Evolutionary conservation across 129 eudicot genomes (phyloP).

Genomic region (Chrysanthemum makinoi): DNA sequence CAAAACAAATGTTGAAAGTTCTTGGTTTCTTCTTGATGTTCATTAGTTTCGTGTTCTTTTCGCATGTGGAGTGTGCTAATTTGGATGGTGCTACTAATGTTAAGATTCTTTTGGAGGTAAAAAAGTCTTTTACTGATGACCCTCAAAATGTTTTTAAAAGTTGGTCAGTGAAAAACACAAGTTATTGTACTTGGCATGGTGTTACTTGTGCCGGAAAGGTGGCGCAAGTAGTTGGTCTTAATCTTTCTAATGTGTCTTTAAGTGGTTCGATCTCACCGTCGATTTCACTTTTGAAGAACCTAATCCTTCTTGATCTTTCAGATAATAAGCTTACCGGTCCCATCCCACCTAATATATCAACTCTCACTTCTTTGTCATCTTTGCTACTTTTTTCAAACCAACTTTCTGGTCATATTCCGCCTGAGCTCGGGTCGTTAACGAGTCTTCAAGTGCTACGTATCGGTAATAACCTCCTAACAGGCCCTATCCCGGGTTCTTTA

Average conservation of each 20-base stretch:
- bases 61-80: slow-evolving; percentile 19
- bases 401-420: slow-evolving; percentile 78
- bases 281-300: slow-evolving; percentile 53
- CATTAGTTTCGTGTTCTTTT: background rate
- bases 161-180: slow-evolving; percentile 60
- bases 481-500: slow-evolving; percentile 57
- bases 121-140: slow-evolving; percentile 52
- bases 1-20: slow-evolving; percentile 13
- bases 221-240: slow-evolving; percentile 44
- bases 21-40: slow-evolving; percentile 20
- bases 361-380: slow-evolving; percentile 58
- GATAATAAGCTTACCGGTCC: slow-evolving; percentile 68
- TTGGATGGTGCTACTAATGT: slow-evolving; percentile 22
- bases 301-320: slow-evolving; percentile 84
- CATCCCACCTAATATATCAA: slow-evolving; percentile 93
- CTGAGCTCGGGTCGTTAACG: slow-evolving; percentile 55
- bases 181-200: slow-evolving; percentile 75
- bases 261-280: slow-evolving; percentile 73
- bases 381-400: slow-evolving; percentile 73
- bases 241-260: slow-evolving; percentile 62
- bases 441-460: slow-evolving; percentile 66
- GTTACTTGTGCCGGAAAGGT: slow-evolving; percentile 43
- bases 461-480: slow-evolving; percentile 76
- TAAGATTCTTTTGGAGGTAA: slow-evolving; percentile 53
- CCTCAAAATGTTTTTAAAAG: slow-evolving; percentile 49